Evolutionary conservation across 345 rosid species (phyloP).

Genomic region (Excoecaria cochinchinensis): DNA sequence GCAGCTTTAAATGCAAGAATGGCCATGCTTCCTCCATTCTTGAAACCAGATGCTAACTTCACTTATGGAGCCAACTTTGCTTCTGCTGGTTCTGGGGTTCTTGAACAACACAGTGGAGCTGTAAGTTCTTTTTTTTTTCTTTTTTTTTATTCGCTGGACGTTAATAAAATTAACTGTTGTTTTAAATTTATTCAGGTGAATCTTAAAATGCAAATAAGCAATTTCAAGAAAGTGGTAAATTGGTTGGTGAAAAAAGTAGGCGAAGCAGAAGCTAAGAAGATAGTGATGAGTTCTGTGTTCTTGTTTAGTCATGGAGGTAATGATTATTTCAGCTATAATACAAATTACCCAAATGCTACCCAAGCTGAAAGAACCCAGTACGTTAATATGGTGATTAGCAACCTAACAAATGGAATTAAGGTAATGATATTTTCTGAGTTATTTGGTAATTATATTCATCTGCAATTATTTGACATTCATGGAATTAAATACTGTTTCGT

Average conservation of each 20-base stretch:
- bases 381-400: constrained; percentile 19
- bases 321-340: constrained; percentile 14
- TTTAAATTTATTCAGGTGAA: not conserved
- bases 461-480: not conserved
- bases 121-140: not conserved
- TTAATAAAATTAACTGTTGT: not conserved
- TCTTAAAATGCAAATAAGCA: constrained; percentile 17
- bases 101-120: not conserved
- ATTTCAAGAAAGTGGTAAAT: constrained; percentile 23
- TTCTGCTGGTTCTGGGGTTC: constrained; percentile 24
- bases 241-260: constrained; percentile 25
- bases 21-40: constrained; percentile 8
- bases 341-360: constrained; percentile 1
- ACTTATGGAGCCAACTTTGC: constrained; percentile 24
- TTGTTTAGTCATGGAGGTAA: constrained; percentile 27
- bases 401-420: constrained; percentile 16
- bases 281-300: constrained; percentile 24
- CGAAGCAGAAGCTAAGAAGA: constrained; percentile 4
- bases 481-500: not conserved
- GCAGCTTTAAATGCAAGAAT: constrained; percentile 15
- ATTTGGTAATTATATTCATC: not conserved
- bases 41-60: constrained; percentile 24
- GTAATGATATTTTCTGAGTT: not conserved
- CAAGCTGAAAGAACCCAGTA: not conserved
- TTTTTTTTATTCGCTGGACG: not conserved